These are phyloP conservation scores for Cercospora brassicicola DNA, from an alignment of 2,329 filamentous ascomycete genomes.

Conservation along the genomic window DNA sequence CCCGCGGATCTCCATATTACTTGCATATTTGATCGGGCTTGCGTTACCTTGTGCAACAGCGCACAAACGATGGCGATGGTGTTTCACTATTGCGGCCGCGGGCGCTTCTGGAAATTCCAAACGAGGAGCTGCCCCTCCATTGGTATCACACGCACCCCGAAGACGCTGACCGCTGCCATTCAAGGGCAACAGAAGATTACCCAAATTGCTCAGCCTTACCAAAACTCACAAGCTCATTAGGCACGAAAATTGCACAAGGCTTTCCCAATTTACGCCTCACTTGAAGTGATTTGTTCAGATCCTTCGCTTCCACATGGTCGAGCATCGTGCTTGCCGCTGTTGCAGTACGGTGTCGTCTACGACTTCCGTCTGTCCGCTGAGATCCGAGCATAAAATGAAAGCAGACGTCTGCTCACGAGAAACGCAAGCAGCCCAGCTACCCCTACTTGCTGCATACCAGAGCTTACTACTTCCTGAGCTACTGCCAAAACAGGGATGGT, in stretches of 20 bases:
- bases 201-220: slow-evolving; percentile 16
- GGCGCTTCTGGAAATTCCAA: slow-evolving; percentile 7
- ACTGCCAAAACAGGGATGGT: neutral
- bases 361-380: neutral
- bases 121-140: neutral
- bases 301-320: slow-evolving; percentile 1
- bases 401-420: neutral
- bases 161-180: neutral
- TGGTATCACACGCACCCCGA: neutral
- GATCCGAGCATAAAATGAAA: neutral
- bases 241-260: slow-evolving; percentile 1
- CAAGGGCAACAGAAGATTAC: neutral
- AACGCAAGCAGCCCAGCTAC: slow-evolving; percentile 3
- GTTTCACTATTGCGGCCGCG: slow-evolving; percentile 4
- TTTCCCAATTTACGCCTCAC: slow-evolving; percentile 14
- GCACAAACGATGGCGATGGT: neutral
- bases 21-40: slow-evolving; percentile 15
- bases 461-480: neutral
- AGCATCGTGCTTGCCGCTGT: neutral
- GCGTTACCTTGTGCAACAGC: slow-evolving; percentile 7
- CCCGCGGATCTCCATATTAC: slow-evolving; percentile 16
- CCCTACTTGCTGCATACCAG: slow-evolving; percentile 10
- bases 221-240: neutral
- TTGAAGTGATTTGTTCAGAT: slow-evolving; percentile 3
- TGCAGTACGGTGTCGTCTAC: neutral